Conservation (phyloP, 768 basidiomycete species). For the Phlebiopsis gigantea region DNA sequence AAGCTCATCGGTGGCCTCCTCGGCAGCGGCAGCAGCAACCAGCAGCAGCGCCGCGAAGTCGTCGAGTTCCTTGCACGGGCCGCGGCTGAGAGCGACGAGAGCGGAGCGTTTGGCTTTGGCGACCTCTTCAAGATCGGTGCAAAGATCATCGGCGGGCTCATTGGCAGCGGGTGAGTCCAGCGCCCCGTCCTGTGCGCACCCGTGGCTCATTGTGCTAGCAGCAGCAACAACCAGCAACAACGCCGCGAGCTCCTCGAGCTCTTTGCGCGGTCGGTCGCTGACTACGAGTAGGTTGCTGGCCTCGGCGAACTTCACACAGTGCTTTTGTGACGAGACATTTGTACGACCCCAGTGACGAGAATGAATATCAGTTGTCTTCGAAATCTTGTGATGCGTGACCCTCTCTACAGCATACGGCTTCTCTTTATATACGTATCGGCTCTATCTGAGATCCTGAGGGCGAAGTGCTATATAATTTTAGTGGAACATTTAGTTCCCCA, state of each 20-base stretch:
- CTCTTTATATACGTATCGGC: too few species aligned
- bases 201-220: too few species aligned
- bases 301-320: neutral
- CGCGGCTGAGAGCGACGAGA: neutral
- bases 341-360: neutral
- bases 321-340: neutral
- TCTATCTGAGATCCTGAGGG: too few species aligned
- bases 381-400: too few species aligned
- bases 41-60: slow-evolving; percentile 2
- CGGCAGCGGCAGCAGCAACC: slow-evolving; percentile 2
- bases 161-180: neutral
- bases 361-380: neutral
- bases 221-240: slow-evolving; percentile 4
- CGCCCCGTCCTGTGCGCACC: too few species aligned
- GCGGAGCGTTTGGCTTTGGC: too few species aligned
- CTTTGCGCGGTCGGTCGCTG: neutral
- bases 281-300: neutral
- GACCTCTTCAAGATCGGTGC: too few species aligned
- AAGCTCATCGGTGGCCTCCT: neutral
- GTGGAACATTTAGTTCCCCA: too few species aligned
- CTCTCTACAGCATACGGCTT: too few species aligned
- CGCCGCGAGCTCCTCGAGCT: neutral
- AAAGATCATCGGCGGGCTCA: neutral
- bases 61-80: neutral
- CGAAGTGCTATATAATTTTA: too few species aligned